Base-by-base conservation (phyloP, 2,329 filamentous ascomycete genomes). In the Cordyceps fumosorosea region DNA sequence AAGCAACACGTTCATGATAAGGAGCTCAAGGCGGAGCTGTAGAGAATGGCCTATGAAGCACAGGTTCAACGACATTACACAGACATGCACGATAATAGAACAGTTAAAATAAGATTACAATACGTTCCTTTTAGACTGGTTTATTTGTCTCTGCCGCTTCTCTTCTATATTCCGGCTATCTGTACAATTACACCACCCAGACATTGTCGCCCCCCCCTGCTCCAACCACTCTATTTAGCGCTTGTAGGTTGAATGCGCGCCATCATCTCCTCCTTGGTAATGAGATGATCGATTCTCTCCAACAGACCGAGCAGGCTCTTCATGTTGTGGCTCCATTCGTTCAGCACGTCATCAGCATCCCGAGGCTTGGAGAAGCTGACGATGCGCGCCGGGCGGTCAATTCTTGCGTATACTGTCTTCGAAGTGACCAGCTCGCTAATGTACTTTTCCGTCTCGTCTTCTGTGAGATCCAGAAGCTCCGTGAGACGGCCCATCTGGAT, bases 211-310 rank as follows among this genome's bases (percentile, higher is more conserved):
- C 44, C 3, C 20, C 20, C 5, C 20, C 14, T 24, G 12, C 22
- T 65, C 60, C 61, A 47, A 40, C 20, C 64, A 53, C 32, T 69
- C 67, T 74, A 73, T 71, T 75, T 71, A 61, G 74, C 72, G 64
- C 73, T 74, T 56, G 76, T 78, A 6, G 91, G 91, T 75, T 95
- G 89, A 70, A 99, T 98, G 64, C 93, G 85, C 47, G 95, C 95
- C 95, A 99, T 99, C 95, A 99, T 99, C 82, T 99, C 95, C 78
- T 99, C 95, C 83, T 98, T 98, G 61, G 96, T 99, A 72, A 99
- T 99, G 70, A 99, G 82, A 76, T 99, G 95, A 73, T 99, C 95
- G 65, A 99, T 96, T 66, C 92, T 84, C 81, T 96, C 92, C 72
- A 96, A 73, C 61, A 93, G 78, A 12, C 91, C 91, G 67, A 96